Evolutionary conservation across 768 basidiomycete species (phyloP), one percentile per base, ranked within the genome.

Genomic region (Boletus pseudo-olivaceus): DNA sequence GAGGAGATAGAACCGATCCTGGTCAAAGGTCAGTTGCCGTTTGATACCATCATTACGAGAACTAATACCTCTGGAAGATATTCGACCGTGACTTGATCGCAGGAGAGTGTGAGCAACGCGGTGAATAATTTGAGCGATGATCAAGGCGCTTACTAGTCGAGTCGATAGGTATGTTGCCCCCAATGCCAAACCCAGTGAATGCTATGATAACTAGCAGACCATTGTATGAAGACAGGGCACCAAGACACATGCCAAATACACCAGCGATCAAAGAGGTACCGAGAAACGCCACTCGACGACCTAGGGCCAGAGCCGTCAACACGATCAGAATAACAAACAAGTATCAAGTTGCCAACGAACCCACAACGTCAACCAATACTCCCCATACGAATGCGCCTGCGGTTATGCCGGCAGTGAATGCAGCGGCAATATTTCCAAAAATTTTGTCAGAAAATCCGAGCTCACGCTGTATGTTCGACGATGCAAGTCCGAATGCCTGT

Each of bases 1-100:
- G 7, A 62, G 55, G 29, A 62, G 59, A 32, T 61, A 62, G 19
- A 58, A 55, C 5, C 56, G 53, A 27, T 55, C 39, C 61, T 62
- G 11, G 8, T 2, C 7, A 26, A 51, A 27, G 0, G 27, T 61
- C 19, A 61, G 43, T 19, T 2, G 32, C 7, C 9, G 15, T 43
- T 12, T 5, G 6, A 29, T 26, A 30, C 8, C 9, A 20, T 17
- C n/a, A 23, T 15, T 26, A 5, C 1, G 12, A 29, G 8, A 19
- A 9, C 4, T 17, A 34, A 14, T 52, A 62, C 61, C 55, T 33
- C 27, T 32, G 61, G 61, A 19, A 62, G 43, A 23, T 61, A 61
- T 26, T 62, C 59, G 12, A 15, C 38, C 29, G 53, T 43, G 32
- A 62, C 61, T 62, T 33, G 26, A 33, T 33, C 9, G 0, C 17